Evolutionary conservation across 441 rosid species (phyloP).

Genomic region (Aleurites moluccanus): DNA sequence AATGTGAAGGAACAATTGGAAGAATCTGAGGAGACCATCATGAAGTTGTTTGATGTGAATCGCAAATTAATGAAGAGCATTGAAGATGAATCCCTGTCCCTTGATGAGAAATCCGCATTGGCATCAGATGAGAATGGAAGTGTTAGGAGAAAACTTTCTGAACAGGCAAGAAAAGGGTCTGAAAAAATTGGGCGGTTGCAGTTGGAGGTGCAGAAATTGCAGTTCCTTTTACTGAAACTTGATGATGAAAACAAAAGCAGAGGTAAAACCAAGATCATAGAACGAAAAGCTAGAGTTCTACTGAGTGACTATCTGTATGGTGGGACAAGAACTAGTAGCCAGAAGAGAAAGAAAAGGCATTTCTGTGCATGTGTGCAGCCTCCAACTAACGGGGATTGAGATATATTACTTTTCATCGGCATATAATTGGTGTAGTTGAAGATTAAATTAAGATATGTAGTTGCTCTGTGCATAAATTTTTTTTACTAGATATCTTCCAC

Average conservation of each 20-base stretch:
- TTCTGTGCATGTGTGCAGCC: slow-evolving; percentile 82
- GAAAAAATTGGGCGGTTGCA: slow-evolving; percentile 86
- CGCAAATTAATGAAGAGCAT: slow-evolving; percentile 52
- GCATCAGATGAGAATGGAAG: slow-evolving; percentile 51
- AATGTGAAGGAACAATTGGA: slow-evolving; percentile 70
- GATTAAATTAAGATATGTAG: slow-evolving; percentile 12
- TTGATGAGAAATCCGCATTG: slow-evolving; percentile 45
- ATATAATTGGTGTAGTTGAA: slow-evolving; percentile 22
- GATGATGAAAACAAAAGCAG: slow-evolving; percentile 63
- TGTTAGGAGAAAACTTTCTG: slow-evolving; percentile 48
- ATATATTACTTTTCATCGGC: slow-evolving; percentile 13
- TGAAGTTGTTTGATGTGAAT: slow-evolving; percentile 59
- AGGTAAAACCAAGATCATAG: slow-evolving; percentile 46
- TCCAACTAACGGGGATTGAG: slow-evolving; percentile 58
- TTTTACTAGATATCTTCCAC: slow-evolving; percentile 18
- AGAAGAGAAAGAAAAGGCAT: slow-evolving; percentile 47
- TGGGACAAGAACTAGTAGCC: slow-evolving; percentile 45
- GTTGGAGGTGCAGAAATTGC: slow-evolving; percentile 89
- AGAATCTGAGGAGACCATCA: slow-evolving; percentile 72
- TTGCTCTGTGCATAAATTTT: slow-evolving; percentile 35
- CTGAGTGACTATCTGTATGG: slow-evolving; percentile 84
- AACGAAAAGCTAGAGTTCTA: slow-evolving; percentile 57
- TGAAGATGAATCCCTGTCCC: slow-evolving; percentile 42
- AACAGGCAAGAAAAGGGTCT: slow-evolving; percentile 79
- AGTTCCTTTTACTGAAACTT: slow-evolving; percentile 65